Evolutionary conservation across 805 yeast species (phyloP), one percentile per base, ranked within the genome.

Genomic region (Wickerhamiella brachini): DNA sequence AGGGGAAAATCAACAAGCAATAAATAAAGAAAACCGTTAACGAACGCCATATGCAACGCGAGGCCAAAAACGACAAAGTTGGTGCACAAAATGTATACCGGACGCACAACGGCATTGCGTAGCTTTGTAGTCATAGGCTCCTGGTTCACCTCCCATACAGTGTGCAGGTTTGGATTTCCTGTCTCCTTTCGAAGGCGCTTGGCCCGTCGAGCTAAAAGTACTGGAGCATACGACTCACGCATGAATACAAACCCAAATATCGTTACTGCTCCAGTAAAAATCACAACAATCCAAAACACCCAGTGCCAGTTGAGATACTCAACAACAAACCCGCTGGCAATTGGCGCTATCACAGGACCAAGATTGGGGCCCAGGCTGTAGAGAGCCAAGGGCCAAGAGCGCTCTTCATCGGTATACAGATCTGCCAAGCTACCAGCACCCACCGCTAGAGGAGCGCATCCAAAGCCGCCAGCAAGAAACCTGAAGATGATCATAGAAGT

Each of bases 341-440:
- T 57, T 0, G 73, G 73, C 2, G 72, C 71, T 10, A 76, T 61
- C 2, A 79, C 69, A 0, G 85, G 83, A 1, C 83, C 80, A 34
- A 79, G 56, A 10, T 76, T 71, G 3, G 86, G 86, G 0, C 83
- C 85, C 49, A 81, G 61, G 3, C 76, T 68, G 61, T 74, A 80
- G 8, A 76, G 64, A 1, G 82, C 77, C 69, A 80, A 66, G 1
- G 83, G 83, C 38, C 68, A 61, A 48, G 75, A 77, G 49, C 86
- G 70, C 37, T 74, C 70, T 45, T 68, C 61, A 53, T 74, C 76
- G 49, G 68, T 69, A 59, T 72, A 81, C 53, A 81, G 59, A 59
- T 82, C 88, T 17, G 83, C 79, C 44, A 82, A 65, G 8, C 78
- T 75, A 21, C 86, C 87, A 1, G 85, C 84, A 23, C 85, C 85